phyloP scores from a whole-genome alignment of 805 yeast genomes.

The Lipomyces sp. region DNA sequence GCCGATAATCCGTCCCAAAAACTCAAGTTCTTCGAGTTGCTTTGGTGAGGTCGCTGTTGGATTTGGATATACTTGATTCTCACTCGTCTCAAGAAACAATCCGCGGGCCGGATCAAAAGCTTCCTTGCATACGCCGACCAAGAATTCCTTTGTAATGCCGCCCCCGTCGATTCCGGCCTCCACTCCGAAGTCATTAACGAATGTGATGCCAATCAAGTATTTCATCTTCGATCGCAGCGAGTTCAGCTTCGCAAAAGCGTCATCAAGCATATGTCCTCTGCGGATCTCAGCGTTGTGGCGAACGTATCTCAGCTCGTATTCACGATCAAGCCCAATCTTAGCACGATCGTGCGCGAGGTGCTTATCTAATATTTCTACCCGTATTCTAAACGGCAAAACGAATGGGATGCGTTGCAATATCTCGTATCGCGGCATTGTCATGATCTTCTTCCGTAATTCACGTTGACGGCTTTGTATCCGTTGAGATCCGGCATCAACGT shows the following conservation, averaged over 20 bases:
- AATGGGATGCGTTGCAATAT: conserved; percentile 69
- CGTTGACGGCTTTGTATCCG: conserved; percentile 6
- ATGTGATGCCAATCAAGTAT: conserved; percentile 57
- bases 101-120: conserved; percentile 51
- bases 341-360: conserved; percentile 56
- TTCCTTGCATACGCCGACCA: conserved; percentile 67
- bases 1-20: conserved; percentile 81
- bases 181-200: conserved; percentile 66
- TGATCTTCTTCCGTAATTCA: conserved; percentile 7
- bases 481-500: conserved; percentile 31
- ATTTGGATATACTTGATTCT: conserved; percentile 72
- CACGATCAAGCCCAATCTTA: conserved; percentile 24
- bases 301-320: conserved; percentile 22
- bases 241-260: conserved; percentile 63
- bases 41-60: conserved; percentile 42
- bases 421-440: conserved; percentile 39
- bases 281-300: conserved; percentile 52
- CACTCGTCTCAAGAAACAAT: conserved; percentile 46
- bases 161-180: conserved; percentile 98
- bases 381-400: conserved; percentile 66
- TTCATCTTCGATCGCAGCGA: conserved; percentile 57
- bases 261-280: conserved; percentile 68
- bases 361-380: conserved; percentile 70
- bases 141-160: conserved; percentile 87
- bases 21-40: conserved; percentile 44